Base-by-base conservation (phyloP, 352 stramenopile genomes). In the Phytophthora pinifolia region DNA sequence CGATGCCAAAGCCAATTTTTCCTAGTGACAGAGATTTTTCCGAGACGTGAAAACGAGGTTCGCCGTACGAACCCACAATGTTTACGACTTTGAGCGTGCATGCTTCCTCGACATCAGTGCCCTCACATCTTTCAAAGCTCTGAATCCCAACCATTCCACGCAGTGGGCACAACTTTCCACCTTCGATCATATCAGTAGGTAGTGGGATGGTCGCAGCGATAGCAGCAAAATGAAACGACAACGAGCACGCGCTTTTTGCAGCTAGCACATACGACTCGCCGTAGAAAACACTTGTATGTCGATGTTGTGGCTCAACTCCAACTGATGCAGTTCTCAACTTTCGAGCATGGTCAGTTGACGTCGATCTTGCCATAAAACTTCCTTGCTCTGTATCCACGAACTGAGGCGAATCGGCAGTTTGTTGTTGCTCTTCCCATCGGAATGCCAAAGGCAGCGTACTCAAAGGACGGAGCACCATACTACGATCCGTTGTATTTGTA, bases 1-100 rank as follows among this genome's bases (percentile, higher is more conserved):
- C 79, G 46, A 88, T 73, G 6, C 72, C 78, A 47, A 92, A 94
- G 2, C 84, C 83, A 51, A 96, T 84, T 49, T 96, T 96, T 35
- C 86, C 86, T 22, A 96, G 60, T 27, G 70, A 72, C 15, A 94
- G 39, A 10, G 44, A 38, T 15, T 72, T 83, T 14, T 91, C 75
- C 13, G 46, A n/a, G 13, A 92, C 66, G 12, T 70, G 51, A 38
- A 96, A 66, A 14, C 46, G 60, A 6, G 86, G 70, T 41, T 94
- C 79, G 9, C 80, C 80, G 56, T 88, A 94, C 8, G 47, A 65
- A 4, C 84, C 86, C 14, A 52, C 63, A 15, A 93, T 34, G 25
- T 78, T 74, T 15, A 94, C 54, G 7, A 83, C 48, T 47, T 84
- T 88, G 12, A 96, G 51, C 0, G 80, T 96, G 29, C 66, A 89